Evolutionary conservation across 345 rosid genomes (phyloP).

Genomic region (Pugionium cornutum): DNA sequence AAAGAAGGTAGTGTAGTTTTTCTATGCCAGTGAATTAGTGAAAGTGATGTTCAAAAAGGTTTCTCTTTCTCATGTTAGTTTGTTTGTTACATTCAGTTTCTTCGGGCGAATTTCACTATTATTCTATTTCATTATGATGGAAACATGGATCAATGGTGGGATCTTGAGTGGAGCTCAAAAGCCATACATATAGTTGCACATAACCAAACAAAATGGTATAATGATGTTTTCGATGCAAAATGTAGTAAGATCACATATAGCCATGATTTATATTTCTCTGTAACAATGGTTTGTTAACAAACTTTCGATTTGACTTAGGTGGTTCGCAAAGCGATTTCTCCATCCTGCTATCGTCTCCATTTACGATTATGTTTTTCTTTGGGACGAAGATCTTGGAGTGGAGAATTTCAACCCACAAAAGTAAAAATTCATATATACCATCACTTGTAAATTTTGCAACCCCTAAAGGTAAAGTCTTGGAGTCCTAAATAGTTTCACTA

Average conservation of each 20-base stretch:
- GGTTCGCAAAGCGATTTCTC: constrained; percentile 97
- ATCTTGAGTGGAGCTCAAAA: constrained; percentile 74
- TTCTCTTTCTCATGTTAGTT: not conserved
- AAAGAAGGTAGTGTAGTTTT: constrained; percentile 58
- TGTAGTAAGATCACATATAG: not conserved
- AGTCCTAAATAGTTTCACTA: constrained; percentile 17
- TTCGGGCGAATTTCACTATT: constrained; percentile 81
- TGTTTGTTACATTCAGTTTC: constrained; percentile 67
- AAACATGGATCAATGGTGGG: constrained; percentile 77
- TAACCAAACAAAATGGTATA: constrained; percentile 93
- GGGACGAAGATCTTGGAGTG: constrained; percentile 99
- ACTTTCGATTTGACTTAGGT: constrained; percentile 52
- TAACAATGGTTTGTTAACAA: not conserved
- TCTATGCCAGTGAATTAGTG: constrained; percentile 12
- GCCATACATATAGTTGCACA: constrained; percentile 88
- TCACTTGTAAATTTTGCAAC: not conserved
- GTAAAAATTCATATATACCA: constrained; percentile 33
- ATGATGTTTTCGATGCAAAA: not conserved
- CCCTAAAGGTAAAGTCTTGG: not conserved
- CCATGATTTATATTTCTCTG: not conserved
- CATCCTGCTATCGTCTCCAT: constrained; percentile 82
- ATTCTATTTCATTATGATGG: constrained; percentile 95
- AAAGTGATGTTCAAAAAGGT: not conserved
- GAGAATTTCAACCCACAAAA: constrained; percentile 72
- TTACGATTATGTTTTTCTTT: constrained; percentile 90